Evolutionary conservation across 129 eudicot genomes (phyloP).

Genomic region (Oenanthe sinensis): DNA sequence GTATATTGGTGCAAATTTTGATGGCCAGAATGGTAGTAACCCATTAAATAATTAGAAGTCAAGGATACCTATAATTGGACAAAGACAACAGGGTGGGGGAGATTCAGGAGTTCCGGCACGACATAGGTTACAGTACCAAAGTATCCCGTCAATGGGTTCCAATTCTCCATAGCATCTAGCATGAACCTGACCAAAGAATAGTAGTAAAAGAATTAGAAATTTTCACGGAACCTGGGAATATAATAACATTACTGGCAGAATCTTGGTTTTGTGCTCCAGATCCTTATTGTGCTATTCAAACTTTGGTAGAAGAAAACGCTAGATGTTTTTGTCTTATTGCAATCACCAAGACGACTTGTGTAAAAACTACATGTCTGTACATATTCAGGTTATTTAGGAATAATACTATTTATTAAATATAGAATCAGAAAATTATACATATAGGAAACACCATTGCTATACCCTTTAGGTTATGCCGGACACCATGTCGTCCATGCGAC

Average conservation of each 20-base stretch:
- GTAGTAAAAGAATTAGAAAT: background rate
- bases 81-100: slow-evolving; percentile 92
- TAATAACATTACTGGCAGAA: background rate
- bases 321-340: background rate
- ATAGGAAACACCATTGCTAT: background rate
- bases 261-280: background rate
- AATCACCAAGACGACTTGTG: background rate
- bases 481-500: background rate
- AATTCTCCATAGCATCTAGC: slow-evolving; percentile 98
- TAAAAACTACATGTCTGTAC: background rate
- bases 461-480: no score
- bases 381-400: background rate
- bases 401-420: background rate
- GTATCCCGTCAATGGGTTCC: slow-evolving; percentile 75
- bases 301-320: background rate
- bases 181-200: slow-evolving; percentile 58
- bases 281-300: no score
- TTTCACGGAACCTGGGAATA: background rate
- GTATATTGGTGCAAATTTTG: no score
- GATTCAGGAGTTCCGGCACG: slow-evolving; percentile 82
- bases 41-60: background rate
- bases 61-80: slow-evolving; percentile 70
- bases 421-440: background rate
- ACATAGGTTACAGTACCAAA: slow-evolving; percentile 94
- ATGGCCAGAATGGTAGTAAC: no score